A percentile compares a stretch with the other conserved stretches of the same genome.
phyloP scores from a whole-genome alignment of 1,284 basidiomycete genomes.

The Sporisorium iseilematis-ciliati region DNA sequence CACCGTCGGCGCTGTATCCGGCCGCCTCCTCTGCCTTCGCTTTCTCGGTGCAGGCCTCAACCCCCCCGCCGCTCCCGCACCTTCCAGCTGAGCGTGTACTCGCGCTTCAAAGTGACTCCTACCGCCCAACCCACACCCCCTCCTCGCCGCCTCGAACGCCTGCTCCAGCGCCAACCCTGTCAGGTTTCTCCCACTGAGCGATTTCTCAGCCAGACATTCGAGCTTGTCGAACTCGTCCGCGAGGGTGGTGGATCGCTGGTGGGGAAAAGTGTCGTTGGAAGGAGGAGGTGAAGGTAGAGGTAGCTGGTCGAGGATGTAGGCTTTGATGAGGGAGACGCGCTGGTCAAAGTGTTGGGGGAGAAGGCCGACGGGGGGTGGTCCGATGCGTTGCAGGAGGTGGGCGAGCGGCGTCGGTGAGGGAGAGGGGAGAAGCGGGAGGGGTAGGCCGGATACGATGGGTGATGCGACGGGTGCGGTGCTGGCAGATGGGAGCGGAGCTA shows the following conservation, averaged over 20 bases:
- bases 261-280: neutral
- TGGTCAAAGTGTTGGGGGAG: slow-evolving; percentile 9
- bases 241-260: neutral
- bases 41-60: too few relatives aligned
- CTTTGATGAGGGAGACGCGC: slow-evolving; percentile 16
- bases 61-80: too few relatives aligned
- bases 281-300: neutral
- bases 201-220: slow-evolving; percentile 30
- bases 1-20: too few relatives aligned
- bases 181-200: too few relatives aligned
- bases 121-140: too few relatives aligned
- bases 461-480: slow-evolving; percentile 1
- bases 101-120: too few relatives aligned
- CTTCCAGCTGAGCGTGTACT: too few relatives aligned
- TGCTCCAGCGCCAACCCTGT: too few relatives aligned
- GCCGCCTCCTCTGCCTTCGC: too few relatives aligned
- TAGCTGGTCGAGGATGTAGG: slow-evolving; percentile 22
- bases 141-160: too few relatives aligned
- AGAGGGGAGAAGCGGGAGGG: neutral
- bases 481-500: neutral
- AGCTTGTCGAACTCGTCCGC: slow-evolving; percentile 48
- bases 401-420: neutral
- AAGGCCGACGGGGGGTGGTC: slow-evolving; percentile 35
- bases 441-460: slow-evolving; percentile 16
- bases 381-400: slow-evolving; percentile 34